Percentiles rank a stretch among this genome's conserved stretches.
phyloP scores from a whole-genome alignment of 2,329 filamentous ascomycete genomes.

The Xylaria sp. region DNA sequence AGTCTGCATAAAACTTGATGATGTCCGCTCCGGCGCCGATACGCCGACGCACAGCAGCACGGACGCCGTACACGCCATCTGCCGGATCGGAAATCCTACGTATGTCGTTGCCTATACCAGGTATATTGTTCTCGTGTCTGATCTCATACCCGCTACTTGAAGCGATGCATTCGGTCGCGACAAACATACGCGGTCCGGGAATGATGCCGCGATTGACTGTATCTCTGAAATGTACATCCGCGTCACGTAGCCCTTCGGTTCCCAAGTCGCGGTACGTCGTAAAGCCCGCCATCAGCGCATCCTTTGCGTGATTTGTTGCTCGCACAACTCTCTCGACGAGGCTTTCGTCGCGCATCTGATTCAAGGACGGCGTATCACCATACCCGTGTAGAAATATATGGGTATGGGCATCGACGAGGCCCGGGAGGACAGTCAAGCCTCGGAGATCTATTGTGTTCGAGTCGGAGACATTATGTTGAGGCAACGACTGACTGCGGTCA shows the following conservation, averaged over 20 bases:
- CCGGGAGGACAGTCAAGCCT: slow-evolving; percentile 61
- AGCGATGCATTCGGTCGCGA: slow-evolving; percentile 62
- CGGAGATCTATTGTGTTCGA: slow-evolving; percentile 60
- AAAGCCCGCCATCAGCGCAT: slow-evolving; percentile 65
- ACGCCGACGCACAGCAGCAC: slow-evolving; percentile 57
- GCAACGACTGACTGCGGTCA: slow-evolving; percentile 28
- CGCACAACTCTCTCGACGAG: slow-evolving; percentile 66
- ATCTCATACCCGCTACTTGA: slow-evolving; percentile 61
- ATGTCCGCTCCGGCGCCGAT: slow-evolving; percentile 60
- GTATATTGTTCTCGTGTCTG: slow-evolving; percentile 56
- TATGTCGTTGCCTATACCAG: slow-evolving; percentile 45
- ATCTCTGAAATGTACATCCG: slow-evolving; percentile 62
- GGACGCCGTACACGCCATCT: slow-evolving; percentile 59
- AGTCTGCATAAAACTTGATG: slow-evolving; percentile 64
- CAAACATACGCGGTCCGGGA: slow-evolving; percentile 65
- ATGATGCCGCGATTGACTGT: slow-evolving; percentile 63
- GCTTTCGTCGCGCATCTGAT: slow-evolving; percentile 68
- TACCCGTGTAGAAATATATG: slow-evolving; percentile 66
- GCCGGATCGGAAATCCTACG: slow-evolving; percentile 56
- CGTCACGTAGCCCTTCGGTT: slow-evolving; percentile 61
- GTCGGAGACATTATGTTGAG: slow-evolving; percentile 25
- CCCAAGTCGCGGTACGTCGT: slow-evolving; percentile 68
- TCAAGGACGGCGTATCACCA: slow-evolving; percentile 44
- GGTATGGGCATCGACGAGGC: slow-evolving; percentile 65
- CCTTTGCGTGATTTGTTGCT: slow-evolving; percentile 62